Evolutionary conservation across 805 yeast genomes (phyloP).

Genomic region (Hanseniaspora mollemarum): DNA sequence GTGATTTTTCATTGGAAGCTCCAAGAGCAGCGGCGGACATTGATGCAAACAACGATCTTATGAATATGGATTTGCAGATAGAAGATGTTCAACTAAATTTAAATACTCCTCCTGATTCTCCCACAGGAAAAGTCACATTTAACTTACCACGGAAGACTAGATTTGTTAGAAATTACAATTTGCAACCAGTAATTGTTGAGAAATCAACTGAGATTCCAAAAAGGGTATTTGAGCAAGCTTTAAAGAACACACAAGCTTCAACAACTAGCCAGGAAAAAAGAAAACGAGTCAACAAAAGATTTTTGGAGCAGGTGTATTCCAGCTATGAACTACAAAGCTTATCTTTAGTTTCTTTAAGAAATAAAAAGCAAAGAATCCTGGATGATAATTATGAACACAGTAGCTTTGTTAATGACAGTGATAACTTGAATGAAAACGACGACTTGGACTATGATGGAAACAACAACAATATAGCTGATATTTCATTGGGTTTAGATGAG

Average conservation of each 20-base stretch:
- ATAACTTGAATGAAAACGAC: background rate
- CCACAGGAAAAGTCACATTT: background rate
- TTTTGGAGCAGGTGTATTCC: conserved; percentile 10
- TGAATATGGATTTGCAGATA: conserved; percentile 9
- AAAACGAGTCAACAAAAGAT: conserved; percentile 3
- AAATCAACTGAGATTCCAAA: conserved; percentile 20
- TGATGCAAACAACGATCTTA: background rate
- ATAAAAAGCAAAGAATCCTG: background rate
- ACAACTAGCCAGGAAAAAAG: conserved; percentile 1
- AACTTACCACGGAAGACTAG: background rate
- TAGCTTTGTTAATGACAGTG: background rate
- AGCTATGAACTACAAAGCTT: conserved; percentile 4
- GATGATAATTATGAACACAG: background rate
- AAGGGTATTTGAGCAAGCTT: conserved; percentile 11
- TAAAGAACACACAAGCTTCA: background rate
- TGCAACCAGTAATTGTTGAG: conserved; percentile 19
- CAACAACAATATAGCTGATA: background rate
- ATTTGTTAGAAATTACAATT: conserved; percentile 8
- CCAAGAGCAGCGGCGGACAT: conserved; percentile 15
- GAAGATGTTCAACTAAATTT: conserved; percentile 5
- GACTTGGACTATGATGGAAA: background rate
- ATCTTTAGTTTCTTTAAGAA: conserved; percentile 1
- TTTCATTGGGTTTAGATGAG: conserved; percentile 7
- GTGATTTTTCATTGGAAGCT: conserved; percentile 16
- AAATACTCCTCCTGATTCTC: conserved; percentile 14